Evolutionary conservation across 73 alveolate genomes (phyloP), one percentile per base, ranked within the genome.

Genomic region (Tetrahymena borealis): DNA sequence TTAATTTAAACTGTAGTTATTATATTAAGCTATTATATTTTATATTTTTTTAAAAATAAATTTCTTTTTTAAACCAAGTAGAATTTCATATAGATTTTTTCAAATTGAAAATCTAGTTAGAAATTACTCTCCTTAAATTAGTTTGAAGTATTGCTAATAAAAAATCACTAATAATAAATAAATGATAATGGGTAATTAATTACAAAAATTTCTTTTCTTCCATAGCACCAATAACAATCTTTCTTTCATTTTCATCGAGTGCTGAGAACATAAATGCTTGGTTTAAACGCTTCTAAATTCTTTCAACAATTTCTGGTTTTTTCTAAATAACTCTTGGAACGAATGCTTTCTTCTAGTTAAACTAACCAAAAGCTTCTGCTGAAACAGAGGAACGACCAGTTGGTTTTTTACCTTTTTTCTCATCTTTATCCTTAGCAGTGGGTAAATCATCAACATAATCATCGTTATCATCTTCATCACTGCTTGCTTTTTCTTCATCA

Each of bases 331-430:
- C 96, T 93, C 94, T 96, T 28, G 99, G 99, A n/a, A 91, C 92
- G 95, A 96, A 98, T 78, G 95, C 37, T 32, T 92, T 92, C 95
- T 98, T 98, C 94, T 95, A 90, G 96, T 99, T 97, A 96, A 97
- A 99, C 79, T 90, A 78, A 36, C 99, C 99, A 94, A 97, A 99
- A 20, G 98, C 99, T 95, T 99, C 99, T 37, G 99, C 99, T 39
- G 98, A 94, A 33, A 99, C 99, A 18, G 99, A 98, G 32, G 98
- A 93, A 92, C 99, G 97, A 28, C 78, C 78, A 39, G 85, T 60
- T 60, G 93, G 93, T 79, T 93, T 93, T 33, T 41, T 78, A 0
- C 91, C 95, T 77, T 93, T 93, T 77, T 36, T 35, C 60, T 93
- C 41, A n/a, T 41, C 91, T 15, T 79, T 79, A 38, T 93, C 91